phyloP scores from a whole-genome alignment of 768 basidiomycete genomes.

The Mrakia blollopis region DNA sequence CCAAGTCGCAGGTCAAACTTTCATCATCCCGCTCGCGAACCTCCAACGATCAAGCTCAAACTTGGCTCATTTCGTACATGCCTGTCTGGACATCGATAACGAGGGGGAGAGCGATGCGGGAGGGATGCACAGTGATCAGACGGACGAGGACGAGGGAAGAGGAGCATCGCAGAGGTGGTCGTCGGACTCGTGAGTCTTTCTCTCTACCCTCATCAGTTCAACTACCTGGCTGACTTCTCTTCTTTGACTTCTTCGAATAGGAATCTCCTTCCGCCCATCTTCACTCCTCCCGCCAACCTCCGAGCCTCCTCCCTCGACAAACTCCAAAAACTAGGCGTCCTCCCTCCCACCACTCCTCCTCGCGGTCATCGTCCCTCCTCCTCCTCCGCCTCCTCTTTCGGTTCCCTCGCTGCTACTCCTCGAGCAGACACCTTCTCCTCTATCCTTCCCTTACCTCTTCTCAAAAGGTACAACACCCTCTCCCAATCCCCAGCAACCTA shows the following conservation, averaged over 20 bases:
- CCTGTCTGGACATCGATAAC: constrained; percentile 12
- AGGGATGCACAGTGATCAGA: neutral
- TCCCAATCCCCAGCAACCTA: neutral
- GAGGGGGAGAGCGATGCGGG: constrained; percentile 7
- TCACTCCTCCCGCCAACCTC: constrained; percentile 12
- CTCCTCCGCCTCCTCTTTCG: constrained; percentile 17
- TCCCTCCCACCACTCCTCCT: constrained; percentile 14
- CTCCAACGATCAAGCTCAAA: constrained; percentile 7
- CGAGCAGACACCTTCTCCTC: constrained; percentile 9
- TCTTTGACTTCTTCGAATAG: neutral
- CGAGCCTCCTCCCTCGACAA: constrained; percentile 29
- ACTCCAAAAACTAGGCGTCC: constrained; percentile 26
- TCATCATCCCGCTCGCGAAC: constrained; percentile 22
- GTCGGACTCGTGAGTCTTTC: constrained; percentile 15
- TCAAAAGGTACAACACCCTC: neutral
- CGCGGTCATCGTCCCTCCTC: neutral
- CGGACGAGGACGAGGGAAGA: constrained; percentile 15
- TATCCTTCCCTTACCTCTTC: neutral
- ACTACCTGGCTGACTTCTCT: neutral
- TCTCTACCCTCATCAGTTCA: neutral
- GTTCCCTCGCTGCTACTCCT: constrained; percentile 3
- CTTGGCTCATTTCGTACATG: constrained; percentile 18
- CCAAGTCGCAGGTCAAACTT: constrained; percentile 26
- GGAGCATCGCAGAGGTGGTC: neutral
- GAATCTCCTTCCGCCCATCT: neutral